A percentile compares a stretch with the other conserved stretches of the same genome.
phyloP scores from a whole-genome alignment of 176 grass and related monocot species.

The Carex cristatella region DNA sequence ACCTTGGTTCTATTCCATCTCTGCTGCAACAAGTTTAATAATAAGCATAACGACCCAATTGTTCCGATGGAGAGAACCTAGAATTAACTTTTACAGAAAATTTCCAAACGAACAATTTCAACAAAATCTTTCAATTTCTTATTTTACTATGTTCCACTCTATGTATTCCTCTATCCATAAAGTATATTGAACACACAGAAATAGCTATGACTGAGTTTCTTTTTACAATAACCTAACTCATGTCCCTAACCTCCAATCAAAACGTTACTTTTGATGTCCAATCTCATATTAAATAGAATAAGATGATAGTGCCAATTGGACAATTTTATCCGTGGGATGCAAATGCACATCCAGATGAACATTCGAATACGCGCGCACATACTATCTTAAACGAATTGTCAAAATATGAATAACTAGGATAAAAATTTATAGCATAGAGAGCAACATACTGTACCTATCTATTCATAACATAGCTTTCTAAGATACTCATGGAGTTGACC shows the following conservation, averaged over 20 bases:
- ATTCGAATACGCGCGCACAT: not conserved
- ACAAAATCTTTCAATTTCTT: too few relatives aligned
- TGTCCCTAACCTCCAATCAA: not conserved
- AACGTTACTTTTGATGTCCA: not conserved
- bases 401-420: not conserved
- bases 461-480: not conserved
- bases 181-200: too few relatives aligned
- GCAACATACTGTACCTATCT: not conserved
- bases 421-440: not conserved
- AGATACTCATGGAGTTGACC: not conserved
- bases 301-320: not conserved
- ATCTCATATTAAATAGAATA: not conserved
- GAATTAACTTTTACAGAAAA: too few relatives aligned
- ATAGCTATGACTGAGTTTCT: too few relatives aligned
- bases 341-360: not conserved
- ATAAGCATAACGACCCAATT: too few relatives aligned
- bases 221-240: too few relatives aligned
- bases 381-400: not conserved
- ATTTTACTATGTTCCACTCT: too few relatives aligned
- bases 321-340: not conserved
- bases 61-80: too few relatives aligned
- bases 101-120: too few relatives aligned
- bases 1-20: too few relatives aligned
- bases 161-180: too few relatives aligned
- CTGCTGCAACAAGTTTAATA: too few relatives aligned